Base-by-base conservation (phyloP, 306 rosid genomes). In the Luffa aegyptiaca region DNA sequence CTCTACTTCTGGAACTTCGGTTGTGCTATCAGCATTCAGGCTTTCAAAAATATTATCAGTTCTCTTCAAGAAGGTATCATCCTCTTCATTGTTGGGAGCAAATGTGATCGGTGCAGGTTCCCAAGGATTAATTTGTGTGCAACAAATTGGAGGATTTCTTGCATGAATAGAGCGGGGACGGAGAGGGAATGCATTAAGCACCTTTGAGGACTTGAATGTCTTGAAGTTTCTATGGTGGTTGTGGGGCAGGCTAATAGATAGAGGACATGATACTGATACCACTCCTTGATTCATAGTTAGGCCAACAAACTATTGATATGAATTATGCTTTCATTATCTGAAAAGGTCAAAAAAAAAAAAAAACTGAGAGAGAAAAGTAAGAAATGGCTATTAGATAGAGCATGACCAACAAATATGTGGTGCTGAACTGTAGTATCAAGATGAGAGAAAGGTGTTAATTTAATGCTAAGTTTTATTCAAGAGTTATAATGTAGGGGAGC, bases 61-160 rank as follows among this genome's bases (percentile, higher is more conserved):
- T 78, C 75, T 82, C 64, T 80, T 82, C 90, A 94, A 84, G 66
- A 92, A 80, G 49, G 78, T 84, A 45, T 86, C 91, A 49, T 81
- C 78, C 1, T 81, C 77, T 49, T 76, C 71, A 59, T 85, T 88
- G 0, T 84, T 57, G 44, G 93, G 84, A 78, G 88, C 81, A 61
- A 84, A 89, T 59, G 90, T 31, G 79, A 89, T 84, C 3, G 96
- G 90, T 5, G 93, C 81, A 79, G 93, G 83, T 79, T 90, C 96
- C 96, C 93, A 90, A 46, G 89, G 91, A 73, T 90, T 87, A 81
- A 86, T 64, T 82, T 89, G 83, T 66, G 96, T 64, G 86, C 92
- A 88, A 89, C 86, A 78, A 84, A 89, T 35, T 57, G 82, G 61
- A 66, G 91, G 78, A 42, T 37, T 51, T 36, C 83, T 90, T 44